A percentile compares a stretch with the other conserved stretches of the same genome.
These are phyloP conservation scores for Cladophialophora chaetospira DNA, from an alignment of 2,329 filamentous ascomycete genomes.

Conservation along the genomic window DNA sequence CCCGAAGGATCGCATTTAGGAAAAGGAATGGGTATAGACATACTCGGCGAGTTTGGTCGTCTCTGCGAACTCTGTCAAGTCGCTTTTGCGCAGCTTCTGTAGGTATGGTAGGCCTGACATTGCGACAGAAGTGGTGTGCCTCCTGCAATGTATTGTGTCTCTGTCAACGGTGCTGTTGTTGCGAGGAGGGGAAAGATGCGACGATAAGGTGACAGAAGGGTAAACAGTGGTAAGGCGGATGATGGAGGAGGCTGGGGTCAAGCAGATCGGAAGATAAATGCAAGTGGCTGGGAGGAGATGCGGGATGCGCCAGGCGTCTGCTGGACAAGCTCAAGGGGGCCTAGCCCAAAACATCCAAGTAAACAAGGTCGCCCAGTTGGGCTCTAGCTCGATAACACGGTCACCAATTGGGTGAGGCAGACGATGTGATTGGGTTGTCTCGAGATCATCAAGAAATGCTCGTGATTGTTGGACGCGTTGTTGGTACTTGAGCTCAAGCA, in stretches of 20 bases:
- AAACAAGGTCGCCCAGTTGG: conserved; percentile 15
- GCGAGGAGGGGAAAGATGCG: not conserved
- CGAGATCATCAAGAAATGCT: not conserved
- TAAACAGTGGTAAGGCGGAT: conserved; percentile 1
- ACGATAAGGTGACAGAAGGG: not conserved
- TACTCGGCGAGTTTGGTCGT: conserved; percentile 62
- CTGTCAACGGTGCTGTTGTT: not conserved
- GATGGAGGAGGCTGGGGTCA: conserved; percentile 20
- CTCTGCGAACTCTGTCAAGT: conserved; percentile 74
- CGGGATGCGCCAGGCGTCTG: not conserved
- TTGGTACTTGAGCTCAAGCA: not conserved
- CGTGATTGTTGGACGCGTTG: not conserved
- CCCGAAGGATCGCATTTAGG: conserved; percentile 20
- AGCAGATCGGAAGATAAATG: conserved; percentile 13
- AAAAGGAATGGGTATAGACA: conserved; percentile 39
- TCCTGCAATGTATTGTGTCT: not conserved
- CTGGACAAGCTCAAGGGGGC: not conserved
- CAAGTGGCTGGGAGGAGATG: conserved; percentile 21
- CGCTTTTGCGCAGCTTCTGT: conserved; percentile 77
- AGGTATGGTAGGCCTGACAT: conserved; percentile 73
- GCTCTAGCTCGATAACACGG: conserved; percentile 5
- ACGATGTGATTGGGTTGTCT: conserved; percentile 2
- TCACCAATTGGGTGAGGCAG: not conserved
- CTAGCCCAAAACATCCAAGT: conserved; percentile 10
- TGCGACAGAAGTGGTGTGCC: conserved; percentile 35